Evolutionary conservation across 805 yeast species (phyloP), one percentile per base, ranked within the genome.

Genomic region (Yarrowia sp.): DNA sequence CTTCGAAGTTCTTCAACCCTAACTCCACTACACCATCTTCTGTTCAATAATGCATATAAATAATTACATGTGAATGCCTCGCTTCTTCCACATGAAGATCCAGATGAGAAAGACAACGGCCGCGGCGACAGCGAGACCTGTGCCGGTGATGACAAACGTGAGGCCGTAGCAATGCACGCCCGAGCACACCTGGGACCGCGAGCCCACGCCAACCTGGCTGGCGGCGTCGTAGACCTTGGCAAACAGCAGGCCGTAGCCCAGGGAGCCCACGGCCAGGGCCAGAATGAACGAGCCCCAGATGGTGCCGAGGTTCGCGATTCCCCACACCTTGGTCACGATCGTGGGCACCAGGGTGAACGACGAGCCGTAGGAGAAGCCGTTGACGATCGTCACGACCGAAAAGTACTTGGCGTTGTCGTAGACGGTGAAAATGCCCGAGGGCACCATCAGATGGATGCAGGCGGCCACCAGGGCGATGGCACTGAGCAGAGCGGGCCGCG

Each of bases 261-360:
- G 81, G 1, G 94, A 82, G 1, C 97, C 97, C 2, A 91, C 71
- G 0, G 97, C 97, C 2, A 97, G 97, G 0, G 96, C 95, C 43
- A 90, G 83, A 84, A 92, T 89, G 76, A 92, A 90, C 35, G 89
- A 81, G 2, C 98, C 98, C 91, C 97, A 94, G 1, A 94, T 90
- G 2, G 97, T 90, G 0, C 98, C 98, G 78, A 94, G 86, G 42
- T 90, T 84, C 52, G 90, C 92, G 26, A 90, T 84, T 0, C 98
- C 98, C 92, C 97, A 95, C 2, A 90, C 86, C 4, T 88, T 82
- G 1, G 97, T 89, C 15, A 92, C 86, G 14, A 92, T 82, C 0
- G 97, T 89, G 3, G 99, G 98, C 73, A 87, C 90, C 7, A 91
- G 79, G 0, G 98, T 92, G 80, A 91, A 94, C 4, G 91, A 75